Evolutionary conservation across 306 rosid species (phyloP), one percentile per base, ranked within the genome.

Genomic region (Rosa lucieae): DNA sequence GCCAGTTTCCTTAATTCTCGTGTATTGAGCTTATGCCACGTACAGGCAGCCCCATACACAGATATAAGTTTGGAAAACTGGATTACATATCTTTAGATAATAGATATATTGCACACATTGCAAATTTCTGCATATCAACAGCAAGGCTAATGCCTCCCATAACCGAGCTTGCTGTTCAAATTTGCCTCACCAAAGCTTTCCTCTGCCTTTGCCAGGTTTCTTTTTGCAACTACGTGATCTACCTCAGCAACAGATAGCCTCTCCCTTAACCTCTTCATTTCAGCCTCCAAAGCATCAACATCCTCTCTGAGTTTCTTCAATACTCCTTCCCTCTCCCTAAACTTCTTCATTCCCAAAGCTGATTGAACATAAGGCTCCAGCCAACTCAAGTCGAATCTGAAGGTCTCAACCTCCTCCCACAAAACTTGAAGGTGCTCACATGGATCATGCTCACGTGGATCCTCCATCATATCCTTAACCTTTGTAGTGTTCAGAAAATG

Each of bases 351-450:
- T 29, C 62, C 23, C 61, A 72, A 72, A 18, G 75, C 62, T 0
- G 75, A 72, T 15, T 72, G 75, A 47, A 72, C 62, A 32, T 26
- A 35, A 15, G 75, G 75, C 61, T 72, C 75, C 44, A 72, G 56
- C 75, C 75, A 72, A 7, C 59, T 18, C 62, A 72, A 32, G 61
- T 72, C 62, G 17, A 72, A 72, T 17, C 15, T 29, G 9, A 72
- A 72, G 44, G 61, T 6, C 29, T 72, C 29, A 8, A 49, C 61
- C 62, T 72, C 75, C 7, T 72, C 75, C 75, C 75, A 72, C 37
- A 72, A 49, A 48, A 72, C 40, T 15, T n/a, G 61, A 17, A 72
- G 75, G 4, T 32, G 43, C 75, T 49, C 59, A 5, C 26, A 26
- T 0, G 75, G 13, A 65, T 35, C 70, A 2, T 72, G 23, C 75